These are phyloP conservation scores for Sicyos edulis DNA, from an alignment of 306 rosid genomes.

Conservation along the genomic window DNA sequence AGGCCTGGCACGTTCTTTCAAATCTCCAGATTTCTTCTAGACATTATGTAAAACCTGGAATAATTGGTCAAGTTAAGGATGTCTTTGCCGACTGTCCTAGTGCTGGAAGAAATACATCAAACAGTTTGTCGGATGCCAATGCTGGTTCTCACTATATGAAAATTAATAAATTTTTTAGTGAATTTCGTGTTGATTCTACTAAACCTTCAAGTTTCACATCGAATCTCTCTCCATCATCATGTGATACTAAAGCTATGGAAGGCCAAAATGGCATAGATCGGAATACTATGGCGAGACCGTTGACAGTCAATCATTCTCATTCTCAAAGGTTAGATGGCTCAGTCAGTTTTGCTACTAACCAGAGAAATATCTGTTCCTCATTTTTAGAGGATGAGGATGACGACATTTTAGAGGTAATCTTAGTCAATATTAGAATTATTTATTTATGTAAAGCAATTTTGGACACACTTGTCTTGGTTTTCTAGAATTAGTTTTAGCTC, in stretches of 20 bases:
- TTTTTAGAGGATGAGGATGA: slow-evolving; percentile 42
- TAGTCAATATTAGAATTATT: not conserved
- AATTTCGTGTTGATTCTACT: slow-evolving; percentile 23
- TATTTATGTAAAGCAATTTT: slow-evolving; percentile 1
- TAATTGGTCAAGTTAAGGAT: slow-evolving; percentile 34
- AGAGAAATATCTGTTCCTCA: slow-evolving; percentile 30
- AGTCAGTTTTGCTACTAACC: slow-evolving; percentile 28
- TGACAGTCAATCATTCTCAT: slow-evolving; percentile 32
- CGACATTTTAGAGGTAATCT: slow-evolving; percentile 63
- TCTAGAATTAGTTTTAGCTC: not conserved
- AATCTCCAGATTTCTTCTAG: slow-evolving; percentile 51
- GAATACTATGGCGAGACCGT: slow-evolving; percentile 36
- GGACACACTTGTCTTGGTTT: not conserved
- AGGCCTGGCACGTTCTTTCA: slow-evolving; percentile 79
- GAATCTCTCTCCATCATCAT: slow-evolving; percentile 27
- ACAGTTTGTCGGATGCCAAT: slow-evolving; percentile 27
- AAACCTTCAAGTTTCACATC: slow-evolving; percentile 22
- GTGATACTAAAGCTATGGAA: slow-evolving; percentile 28
- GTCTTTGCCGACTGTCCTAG: slow-evolving; percentile 23
- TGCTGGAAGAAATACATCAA: slow-evolving; percentile 30
- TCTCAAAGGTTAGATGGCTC: slow-evolving; percentile 36
- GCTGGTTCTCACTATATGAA: slow-evolving; percentile 21
- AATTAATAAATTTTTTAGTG: slow-evolving; percentile 23
- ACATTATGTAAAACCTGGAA: slow-evolving; percentile 60
- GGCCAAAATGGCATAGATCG: slow-evolving; percentile 24